Evolutionary conservation across 2,329 filamentous ascomycete genomes (phyloP), one percentile per base, ranked within the genome.

Genomic region (Coniochaeta sp.): DNA sequence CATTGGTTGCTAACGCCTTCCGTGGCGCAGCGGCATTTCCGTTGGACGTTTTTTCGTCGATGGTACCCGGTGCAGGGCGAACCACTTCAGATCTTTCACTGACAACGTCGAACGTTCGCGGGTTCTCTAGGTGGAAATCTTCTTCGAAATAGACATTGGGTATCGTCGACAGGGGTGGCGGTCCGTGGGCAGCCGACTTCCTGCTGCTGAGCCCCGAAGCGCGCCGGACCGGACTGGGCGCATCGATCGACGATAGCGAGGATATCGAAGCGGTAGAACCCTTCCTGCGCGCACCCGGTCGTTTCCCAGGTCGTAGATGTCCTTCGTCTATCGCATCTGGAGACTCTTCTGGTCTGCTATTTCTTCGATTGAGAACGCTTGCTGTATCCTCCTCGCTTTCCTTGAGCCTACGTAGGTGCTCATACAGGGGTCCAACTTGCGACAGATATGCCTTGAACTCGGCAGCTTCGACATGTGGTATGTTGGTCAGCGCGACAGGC

Each of bases 1-100:
- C 95, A 74, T 99, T 99, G 0, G 93, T 97, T 8, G 93, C 93
- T 30, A 99, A 79, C 1, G 91, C 90, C 72, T 97, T 98, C 62
- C 93, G 85, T 9, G 89, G 87, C 12, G 82, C 81, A 24, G 81
- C 75, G 0, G 81, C 75, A 57, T 77, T 79, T 5, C 85, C 86
- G 71, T 87, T 90, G 3, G 78, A 73, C 38, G 76, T 79, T 26
- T 83, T 81, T 28, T 86, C 81, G 63, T 86, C 79, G 44, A 70
- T 70, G 32, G 78, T 79, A 55, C 79, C 80, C 4, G 84, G 80
- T 1, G 81, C 78, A 8, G 87, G 83, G 24, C 87, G 84, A n/a
- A 98, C 89, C n/a, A 99, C 91, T 72, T 98, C 93, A 12, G 95
- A 96, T 62, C 92, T 85, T 73, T 99, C 95, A 70, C 93, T 98